These are phyloP conservation scores for Citrus mangshanensis DNA, from an alignment of 345 rosid species.

Conservation along the genomic window DNA sequence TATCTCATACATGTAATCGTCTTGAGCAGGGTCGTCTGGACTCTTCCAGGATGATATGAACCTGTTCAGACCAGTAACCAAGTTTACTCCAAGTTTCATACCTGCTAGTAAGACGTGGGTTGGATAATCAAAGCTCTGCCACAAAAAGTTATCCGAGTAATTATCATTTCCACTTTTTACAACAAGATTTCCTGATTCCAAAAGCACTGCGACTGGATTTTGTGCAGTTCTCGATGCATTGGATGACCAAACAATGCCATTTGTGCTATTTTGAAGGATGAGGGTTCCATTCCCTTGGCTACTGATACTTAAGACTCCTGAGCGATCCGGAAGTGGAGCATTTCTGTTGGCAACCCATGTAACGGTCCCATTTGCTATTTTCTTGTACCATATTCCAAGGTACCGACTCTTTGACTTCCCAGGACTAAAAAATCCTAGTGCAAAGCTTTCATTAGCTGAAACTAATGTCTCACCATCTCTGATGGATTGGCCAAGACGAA, in stretches of 20 bases:
- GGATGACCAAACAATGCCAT: slow-evolving; percentile 34
- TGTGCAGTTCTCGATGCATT: slow-evolving; percentile 15
- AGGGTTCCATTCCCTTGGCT: slow-evolving; percentile 11
- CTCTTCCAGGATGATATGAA: slow-evolving; percentile 43
- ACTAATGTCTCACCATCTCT: background rate
- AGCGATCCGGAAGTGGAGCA: slow-evolving; percentile 24
- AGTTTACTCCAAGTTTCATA: slow-evolving; percentile 48
- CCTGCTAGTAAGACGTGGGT: slow-evolving; percentile 41
- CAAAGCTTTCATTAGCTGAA: too few relatives aligned
- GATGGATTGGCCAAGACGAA: slow-evolving; percentile 15
- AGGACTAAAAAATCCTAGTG: too few relatives aligned
- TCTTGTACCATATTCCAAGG: too few relatives aligned
- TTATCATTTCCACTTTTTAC: slow-evolving; percentile 21
- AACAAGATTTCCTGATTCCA: slow-evolving; percentile 49
- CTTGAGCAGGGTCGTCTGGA: slow-evolving; percentile 37
- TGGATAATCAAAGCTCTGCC: slow-evolving; percentile 65
- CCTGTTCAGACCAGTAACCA: slow-evolving; percentile 24
- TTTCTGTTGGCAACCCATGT: slow-evolving; percentile 54
- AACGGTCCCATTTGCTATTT: slow-evolving; percentile 16
- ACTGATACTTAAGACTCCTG: slow-evolving; percentile 25
- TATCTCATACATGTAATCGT: slow-evolving; percentile 25
- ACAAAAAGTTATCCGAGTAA: slow-evolving; percentile 14
- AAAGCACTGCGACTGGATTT: slow-evolving; percentile 40
- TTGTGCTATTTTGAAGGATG: slow-evolving; percentile 13
- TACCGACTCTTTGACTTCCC: too few relatives aligned